Percentiles rank a stretch among this genome's conserved stretches.
phyloP scores from a whole-genome alignment of 139 green algal species.

The Axilococcus clingmanii region DNA sequence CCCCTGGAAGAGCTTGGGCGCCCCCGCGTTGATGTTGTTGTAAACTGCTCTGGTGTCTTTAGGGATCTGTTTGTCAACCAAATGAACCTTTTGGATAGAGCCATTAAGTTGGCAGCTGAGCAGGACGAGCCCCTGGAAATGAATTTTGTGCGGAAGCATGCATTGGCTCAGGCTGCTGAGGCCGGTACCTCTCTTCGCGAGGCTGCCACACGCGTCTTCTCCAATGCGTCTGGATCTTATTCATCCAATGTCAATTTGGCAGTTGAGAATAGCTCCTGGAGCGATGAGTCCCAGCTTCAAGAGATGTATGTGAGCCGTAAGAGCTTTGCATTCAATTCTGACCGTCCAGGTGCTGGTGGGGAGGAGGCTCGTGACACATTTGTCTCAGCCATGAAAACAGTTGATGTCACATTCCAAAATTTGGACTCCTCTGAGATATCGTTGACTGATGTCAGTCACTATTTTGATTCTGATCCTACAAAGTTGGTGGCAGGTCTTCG shows the following conservation, averaged over 20 bases:
- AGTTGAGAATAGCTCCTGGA: slow-evolving; percentile 95
- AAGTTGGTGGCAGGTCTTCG: slow-evolving; percentile 93
- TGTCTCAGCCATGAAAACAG: slow-evolving; percentile 89
- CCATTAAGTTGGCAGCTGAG: slow-evolving; percentile 97
- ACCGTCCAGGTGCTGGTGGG: slow-evolving; percentile 84
- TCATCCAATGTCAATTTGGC: slow-evolving; percentile 98
- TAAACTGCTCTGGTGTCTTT: slow-evolving; percentile 99
- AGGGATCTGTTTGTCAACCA: slow-evolving; percentile 98
- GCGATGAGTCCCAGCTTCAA: slow-evolving; percentile 90
- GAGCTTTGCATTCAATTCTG: slow-evolving; percentile 96
- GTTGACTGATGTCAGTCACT: slow-evolving; percentile 88
- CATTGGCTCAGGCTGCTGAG: slow-evolving; percentile 84
- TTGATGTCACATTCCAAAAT: slow-evolving; percentile 99
- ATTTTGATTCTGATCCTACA: slow-evolving; percentile 98
- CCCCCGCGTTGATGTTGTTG: slow-evolving; percentile 94
- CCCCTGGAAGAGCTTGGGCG: slow-evolving; percentile 92
- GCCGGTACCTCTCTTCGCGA: slow-evolving; percentile 74
- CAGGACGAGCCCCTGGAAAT: slow-evolving; percentile 95
- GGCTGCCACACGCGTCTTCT: slow-evolving; percentile 93
- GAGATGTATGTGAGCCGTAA: slow-evolving; percentile 96
- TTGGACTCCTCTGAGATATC: slow-evolving; percentile 96
- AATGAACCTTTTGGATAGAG: slow-evolving; percentile 96
- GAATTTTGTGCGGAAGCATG: slow-evolving; percentile 99
- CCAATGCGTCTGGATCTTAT: slow-evolving; percentile 90
- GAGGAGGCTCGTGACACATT: slow-evolving; percentile 84